These are phyloP conservation scores for Conoideocrella luteorostrata DNA, from an alignment of 2,329 filamentous ascomycete species.

Conservation along the genomic window DNA sequence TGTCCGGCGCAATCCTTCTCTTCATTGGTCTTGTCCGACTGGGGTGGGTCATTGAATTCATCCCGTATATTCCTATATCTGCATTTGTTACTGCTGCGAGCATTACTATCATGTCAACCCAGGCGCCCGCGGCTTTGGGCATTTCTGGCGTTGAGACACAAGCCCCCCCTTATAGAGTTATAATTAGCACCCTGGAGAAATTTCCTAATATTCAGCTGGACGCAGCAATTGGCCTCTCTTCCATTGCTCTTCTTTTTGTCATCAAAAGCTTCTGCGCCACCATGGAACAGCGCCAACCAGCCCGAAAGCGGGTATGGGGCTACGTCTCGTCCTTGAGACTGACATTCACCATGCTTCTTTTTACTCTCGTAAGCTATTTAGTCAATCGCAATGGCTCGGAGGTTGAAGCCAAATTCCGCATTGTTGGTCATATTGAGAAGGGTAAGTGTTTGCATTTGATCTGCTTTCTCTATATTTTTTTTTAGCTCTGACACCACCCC, in stretches of 20 bases:
- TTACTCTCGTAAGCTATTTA: constrained; percentile 66
- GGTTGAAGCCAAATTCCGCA: constrained; percentile 48
- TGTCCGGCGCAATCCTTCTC: constrained; percentile 38
- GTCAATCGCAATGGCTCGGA: constrained; percentile 49
- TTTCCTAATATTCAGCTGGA: constrained; percentile 48
- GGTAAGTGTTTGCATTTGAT: no score
- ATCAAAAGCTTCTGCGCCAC: constrained; percentile 55
- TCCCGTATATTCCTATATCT: constrained; percentile 42
- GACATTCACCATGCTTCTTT: constrained; percentile 69
- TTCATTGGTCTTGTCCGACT: constrained; percentile 39
- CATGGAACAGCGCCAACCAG: constrained; percentile 55
- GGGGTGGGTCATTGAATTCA: constrained; percentile 46
- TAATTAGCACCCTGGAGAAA: constrained; percentile 35
- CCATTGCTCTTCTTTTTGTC: constrained; percentile 58
- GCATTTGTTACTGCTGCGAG: constrained; percentile 46
- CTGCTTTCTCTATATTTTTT: neutral
- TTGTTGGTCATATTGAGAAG: constrained; percentile 60
- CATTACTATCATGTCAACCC: constrained; percentile 43
- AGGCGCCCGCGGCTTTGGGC: constrained; percentile 38
- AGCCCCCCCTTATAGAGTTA: constrained; percentile 37
- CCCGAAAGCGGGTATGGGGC: constrained; percentile 59
- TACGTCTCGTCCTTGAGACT: constrained; percentile 69
- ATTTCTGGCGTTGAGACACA: constrained; percentile 37
- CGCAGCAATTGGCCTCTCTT: constrained; percentile 65
- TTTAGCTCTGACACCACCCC: constrained; percentile 10